Evolutionary conservation across 2,329 filamentous ascomycete genomes (phyloP), one percentile per base, ranked within the genome.

Genomic region (Botryotinia convoluta): DNA sequence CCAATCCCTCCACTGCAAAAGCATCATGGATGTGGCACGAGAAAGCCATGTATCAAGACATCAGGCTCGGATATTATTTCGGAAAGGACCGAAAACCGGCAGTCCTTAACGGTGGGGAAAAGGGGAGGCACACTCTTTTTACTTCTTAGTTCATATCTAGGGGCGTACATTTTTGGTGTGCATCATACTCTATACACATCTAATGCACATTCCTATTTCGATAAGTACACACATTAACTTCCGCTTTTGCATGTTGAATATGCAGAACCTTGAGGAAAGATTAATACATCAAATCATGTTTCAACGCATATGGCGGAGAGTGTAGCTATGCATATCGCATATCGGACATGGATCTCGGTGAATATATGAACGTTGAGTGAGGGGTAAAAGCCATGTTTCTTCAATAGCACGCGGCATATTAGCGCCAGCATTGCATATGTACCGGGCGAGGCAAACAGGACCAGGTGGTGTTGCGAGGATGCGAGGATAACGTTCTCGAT

Each of bases 31-130:
- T 74, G 7, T 76, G 77, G 74, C 74, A 61, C 35, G 79, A 79
- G 61, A 74, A 54, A 14, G 77, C 79, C 16, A 80, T 80, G 79
- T 79, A 79, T 71, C 72, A 59, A 60, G 77, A 76, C 42, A 79
- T 79, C 48, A 71, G 71, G 20, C 63, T 76, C 37, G 79, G 78
- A 3, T 79, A 75, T 60, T 76, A 80, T 72, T 79, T 80, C 64
- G 78, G 78, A 54, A 61, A 69, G 9, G 54, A 72, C 9, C 42
- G 63, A 32, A 37, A 42, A 32, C n/a, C 10, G 29, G 10, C 16
- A 42, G 18, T 1, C 10, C 9, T 29, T 29, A 16, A 57, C 39
- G 20, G 20, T 32, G 18, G 20, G 6, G 7, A 57, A 42, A 26
- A 20, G 16, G 65, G 37, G 37, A 42, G 39, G 65, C 18, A 32